Conservation (phyloP, 441 rosid species). For the Daphne laureola region DNA sequence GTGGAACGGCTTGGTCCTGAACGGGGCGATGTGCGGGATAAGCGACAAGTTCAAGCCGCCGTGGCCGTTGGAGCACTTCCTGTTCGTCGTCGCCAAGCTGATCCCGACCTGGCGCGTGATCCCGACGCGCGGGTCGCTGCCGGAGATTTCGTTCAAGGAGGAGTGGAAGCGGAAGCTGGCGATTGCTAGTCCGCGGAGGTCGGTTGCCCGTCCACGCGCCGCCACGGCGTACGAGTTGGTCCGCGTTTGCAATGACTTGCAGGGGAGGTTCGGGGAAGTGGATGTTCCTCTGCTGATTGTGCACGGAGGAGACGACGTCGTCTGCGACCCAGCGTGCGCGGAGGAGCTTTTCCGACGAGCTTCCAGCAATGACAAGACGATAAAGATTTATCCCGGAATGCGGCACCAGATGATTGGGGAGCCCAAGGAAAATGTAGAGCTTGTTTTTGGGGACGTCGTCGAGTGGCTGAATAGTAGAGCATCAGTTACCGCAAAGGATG, state of each 20-base stretch:
- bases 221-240: slow-evolving; percentile 75
- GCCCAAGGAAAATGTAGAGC: slow-evolving; percentile 54
- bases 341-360: slow-evolving; percentile 69
- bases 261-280: slow-evolving; percentile 72
- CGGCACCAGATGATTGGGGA: slow-evolving; percentile 89
- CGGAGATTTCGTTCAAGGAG: slow-evolving; percentile 64
- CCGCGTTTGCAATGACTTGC: slow-evolving; percentile 63
- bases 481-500: slow-evolving; percentile 10
- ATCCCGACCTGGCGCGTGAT: slow-evolving; percentile 84
- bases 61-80: slow-evolving; percentile 87
- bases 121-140: slow-evolving; percentile 76
- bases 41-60: slow-evolving; percentile 87
- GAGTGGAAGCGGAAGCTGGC: slow-evolving; percentile 79
- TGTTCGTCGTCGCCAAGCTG: slow-evolving; percentile 47
- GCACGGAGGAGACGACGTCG: slow-evolving; percentile 70
- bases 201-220: slow-evolving; percentile 65
- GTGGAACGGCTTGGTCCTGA: slow-evolving; percentile 76
- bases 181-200: slow-evolving; percentile 50
- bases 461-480: slow-evolving; percentile 59
- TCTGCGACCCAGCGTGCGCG: slow-evolving; percentile 68
- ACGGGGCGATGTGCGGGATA: slow-evolving; percentile 95
- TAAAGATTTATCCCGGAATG: slow-evolving; percentile 65
- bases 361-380: slow-evolving; percentile 59
- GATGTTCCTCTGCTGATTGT: slow-evolving; percentile 63
- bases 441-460: slow-evolving; percentile 57